Conservation (phyloP, 2,329 filamentous ascomycete genomes). For the Stemphylium vesicarium region DNA sequence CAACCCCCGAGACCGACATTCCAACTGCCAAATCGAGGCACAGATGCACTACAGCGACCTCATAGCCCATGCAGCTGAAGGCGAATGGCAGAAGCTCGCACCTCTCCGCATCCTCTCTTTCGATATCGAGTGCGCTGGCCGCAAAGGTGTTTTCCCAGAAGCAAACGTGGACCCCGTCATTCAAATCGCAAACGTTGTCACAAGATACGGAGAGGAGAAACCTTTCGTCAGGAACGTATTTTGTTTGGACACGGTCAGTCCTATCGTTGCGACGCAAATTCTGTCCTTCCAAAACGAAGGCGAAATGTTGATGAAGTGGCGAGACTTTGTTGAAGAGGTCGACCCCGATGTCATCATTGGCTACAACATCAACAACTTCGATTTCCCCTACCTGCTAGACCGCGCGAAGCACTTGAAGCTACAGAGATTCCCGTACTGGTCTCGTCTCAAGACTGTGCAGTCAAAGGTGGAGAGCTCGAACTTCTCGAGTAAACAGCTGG, state of each 20-base stretch:
- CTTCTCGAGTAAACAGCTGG: conserved; percentile 98
- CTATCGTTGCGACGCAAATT: conserved; percentile 94
- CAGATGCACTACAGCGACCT: conserved; percentile 81
- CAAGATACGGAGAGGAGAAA: conserved; percentile 91
- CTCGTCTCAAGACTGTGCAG: conserved; percentile 72
- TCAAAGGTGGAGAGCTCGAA: conserved; percentile 80
- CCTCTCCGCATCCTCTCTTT: conserved; percentile 92
- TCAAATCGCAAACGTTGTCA: conserved; percentile 96
- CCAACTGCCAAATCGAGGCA: conserved; percentile 96
- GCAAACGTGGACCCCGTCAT: conserved; percentile 92
- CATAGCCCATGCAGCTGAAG: conserved; percentile 84
- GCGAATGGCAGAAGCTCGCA: conserved; percentile 98
- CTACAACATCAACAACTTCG: conserved; percentile 98
- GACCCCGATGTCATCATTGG: conserved; percentile 98
- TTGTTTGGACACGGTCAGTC: conserved; percentile 87
- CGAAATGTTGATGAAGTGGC: conserved; percentile 92
- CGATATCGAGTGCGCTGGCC: conserved; percentile 97
- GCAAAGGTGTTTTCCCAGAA: conserved; percentile 97
- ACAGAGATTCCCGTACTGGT: conserved; percentile 82
- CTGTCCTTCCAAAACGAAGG: conserved; percentile 81
- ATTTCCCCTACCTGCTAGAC: conserved; percentile 94
- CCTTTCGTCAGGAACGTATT: conserved; percentile 97
- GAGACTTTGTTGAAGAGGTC: conserved; percentile 84
- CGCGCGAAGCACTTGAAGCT: conserved; percentile 85
- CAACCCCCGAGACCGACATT: conserved; percentile 71